Conservation (phyloP, 73 alveolate species). For the Paramecium caudatum region DNA sequence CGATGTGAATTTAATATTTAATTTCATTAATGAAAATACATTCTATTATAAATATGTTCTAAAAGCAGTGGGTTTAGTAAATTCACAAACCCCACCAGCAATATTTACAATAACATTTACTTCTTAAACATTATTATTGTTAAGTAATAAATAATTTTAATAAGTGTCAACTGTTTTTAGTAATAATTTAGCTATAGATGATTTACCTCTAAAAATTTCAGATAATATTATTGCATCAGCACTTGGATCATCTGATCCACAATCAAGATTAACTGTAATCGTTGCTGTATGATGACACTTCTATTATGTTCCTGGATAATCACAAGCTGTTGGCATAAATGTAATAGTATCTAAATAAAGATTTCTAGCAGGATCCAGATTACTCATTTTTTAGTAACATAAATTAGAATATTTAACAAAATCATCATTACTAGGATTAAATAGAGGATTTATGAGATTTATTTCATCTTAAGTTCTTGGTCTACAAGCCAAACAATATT, state of each 20-base stretch:
- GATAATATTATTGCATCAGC: constrained; percentile 19
- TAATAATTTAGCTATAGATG: not conserved
- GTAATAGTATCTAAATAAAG: constrained; percentile 11
- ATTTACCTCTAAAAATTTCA: not conserved
- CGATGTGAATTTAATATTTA: not conserved
- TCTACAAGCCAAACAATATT: constrained; percentile 44
- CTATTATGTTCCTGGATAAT: not conserved
- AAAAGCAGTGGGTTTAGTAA: constrained; percentile 17
- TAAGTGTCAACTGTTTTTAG: not conserved
- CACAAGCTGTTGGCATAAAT: constrained; percentile 24
- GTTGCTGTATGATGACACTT: not conserved
- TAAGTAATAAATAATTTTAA: not conserved
- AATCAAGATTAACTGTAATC: not conserved
- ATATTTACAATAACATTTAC: not conserved
- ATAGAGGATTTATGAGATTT: constrained; percentile 1
- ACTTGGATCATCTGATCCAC: not conserved
- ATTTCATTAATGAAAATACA: constrained; percentile 24
- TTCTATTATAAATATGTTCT: not conserved
- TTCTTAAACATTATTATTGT: not conserved
- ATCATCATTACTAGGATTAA: constrained; percentile 11
- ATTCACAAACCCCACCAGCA: not conserved
- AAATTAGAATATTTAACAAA: not conserved
- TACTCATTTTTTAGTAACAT: constrained; percentile 14
- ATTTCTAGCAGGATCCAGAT: not conserved
- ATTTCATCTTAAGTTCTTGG: not conserved